A percentile compares a stretch with the other conserved stretches of the same genome.
Conservation (phyloP, 257 asterid genomes). For the Capsicum rhomboideum region DNA sequence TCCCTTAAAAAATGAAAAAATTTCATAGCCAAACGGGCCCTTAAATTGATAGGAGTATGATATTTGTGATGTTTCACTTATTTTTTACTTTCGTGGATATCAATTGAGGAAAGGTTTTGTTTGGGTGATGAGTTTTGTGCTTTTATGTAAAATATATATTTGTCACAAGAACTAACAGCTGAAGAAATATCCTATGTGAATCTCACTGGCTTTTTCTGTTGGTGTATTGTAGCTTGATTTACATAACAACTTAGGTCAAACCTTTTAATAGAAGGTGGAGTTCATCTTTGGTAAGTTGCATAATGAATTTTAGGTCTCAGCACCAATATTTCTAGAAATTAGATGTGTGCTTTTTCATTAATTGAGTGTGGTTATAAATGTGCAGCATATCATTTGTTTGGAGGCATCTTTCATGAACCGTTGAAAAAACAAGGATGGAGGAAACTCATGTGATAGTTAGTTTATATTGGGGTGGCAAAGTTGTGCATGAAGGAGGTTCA, state of each 20-base stretch:
- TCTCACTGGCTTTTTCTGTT: constrained; percentile 11
- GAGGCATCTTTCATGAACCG: background rate
- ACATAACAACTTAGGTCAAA: constrained; percentile 66
- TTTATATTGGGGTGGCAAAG: background rate
- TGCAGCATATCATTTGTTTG: too few relatives aligned
- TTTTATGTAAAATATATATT: background rate
- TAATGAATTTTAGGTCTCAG: background rate
- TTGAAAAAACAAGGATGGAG: background rate
- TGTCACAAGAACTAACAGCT: background rate
- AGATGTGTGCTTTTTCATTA: background rate
- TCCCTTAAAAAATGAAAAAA: too few relatives aligned
- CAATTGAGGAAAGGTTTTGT: background rate
- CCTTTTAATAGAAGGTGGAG: constrained; percentile 73
- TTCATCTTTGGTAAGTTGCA: constrained; percentile 67
- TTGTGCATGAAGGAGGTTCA: background rate
- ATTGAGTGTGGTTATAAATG: background rate
- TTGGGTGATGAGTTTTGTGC: background rate
- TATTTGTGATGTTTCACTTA: background rate
- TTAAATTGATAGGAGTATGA: too few relatives aligned
- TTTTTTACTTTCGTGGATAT: background rate
- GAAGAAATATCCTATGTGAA: background rate
- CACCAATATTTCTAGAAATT: too few relatives aligned
- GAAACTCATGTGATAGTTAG: background rate
- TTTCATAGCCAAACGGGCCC: too few relatives aligned
- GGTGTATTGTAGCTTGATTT: constrained; percentile 77